Conservation (phyloP, 768 basidiomycete species). For the Suillus clintonianus region DNA sequence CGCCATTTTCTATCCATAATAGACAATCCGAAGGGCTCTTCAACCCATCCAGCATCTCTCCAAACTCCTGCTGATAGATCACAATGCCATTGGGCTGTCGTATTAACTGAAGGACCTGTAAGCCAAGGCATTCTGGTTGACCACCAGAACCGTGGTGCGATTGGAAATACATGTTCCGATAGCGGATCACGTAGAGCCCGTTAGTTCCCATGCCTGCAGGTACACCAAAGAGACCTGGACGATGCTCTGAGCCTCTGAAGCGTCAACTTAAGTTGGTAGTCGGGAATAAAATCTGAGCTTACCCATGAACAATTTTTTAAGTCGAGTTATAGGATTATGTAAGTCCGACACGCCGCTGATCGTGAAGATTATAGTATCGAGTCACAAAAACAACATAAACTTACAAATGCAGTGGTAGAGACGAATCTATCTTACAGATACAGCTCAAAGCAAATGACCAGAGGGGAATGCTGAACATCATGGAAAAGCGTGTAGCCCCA, state of each 20-base stretch:
- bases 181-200: neutral
- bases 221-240: neutral
- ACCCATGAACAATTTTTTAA: neutral
- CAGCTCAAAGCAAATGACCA: slow-evolving; percentile 39
- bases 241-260: neutral
- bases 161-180: neutral
- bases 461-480: slow-evolving; percentile 33
- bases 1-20: neutral
- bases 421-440: slow-evolving; percentile 38
- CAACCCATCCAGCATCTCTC: neutral
- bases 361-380: neutral
- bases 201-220: neutral
- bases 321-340: neutral
- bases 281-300: neutral
- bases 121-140: neutral
- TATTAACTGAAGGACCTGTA: neutral
- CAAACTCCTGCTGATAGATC: neutral
- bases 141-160: neutral
- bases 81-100: neutral
- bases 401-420: slow-evolving; percentile 26
- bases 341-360: neutral
- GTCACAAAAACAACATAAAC: slow-evolving; percentile 34
- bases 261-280: neutral
- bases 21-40: neutral
- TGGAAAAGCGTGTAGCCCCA: slow-evolving; percentile 32